Conservation (phyloP, 495 filamentous ascomycete species). For the Pseudevernia furfuracea region DNA sequence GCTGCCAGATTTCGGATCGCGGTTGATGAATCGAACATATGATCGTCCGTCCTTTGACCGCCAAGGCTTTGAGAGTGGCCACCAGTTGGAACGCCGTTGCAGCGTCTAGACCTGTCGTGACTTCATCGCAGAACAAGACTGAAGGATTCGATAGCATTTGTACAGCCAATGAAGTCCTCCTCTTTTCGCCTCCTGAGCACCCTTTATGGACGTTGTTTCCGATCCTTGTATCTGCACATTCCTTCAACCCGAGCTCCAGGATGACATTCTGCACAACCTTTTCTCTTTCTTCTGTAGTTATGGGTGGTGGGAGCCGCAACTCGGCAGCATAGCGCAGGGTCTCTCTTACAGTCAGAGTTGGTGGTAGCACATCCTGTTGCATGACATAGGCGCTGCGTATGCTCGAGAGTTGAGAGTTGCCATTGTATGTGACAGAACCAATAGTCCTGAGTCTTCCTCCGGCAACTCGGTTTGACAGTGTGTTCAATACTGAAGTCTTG, state of each 20-base stretch:
- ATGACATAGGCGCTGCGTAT: slow-evolving; percentile 64
- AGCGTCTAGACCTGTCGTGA: slow-evolving; percentile 67
- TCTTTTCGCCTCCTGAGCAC: slow-evolving; percentile 70
- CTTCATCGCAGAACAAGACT: slow-evolving; percentile 67
- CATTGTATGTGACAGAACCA: slow-evolving; percentile 53
- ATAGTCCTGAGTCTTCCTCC: slow-evolving; percentile 44
- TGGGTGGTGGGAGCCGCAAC: slow-evolving; percentile 55
- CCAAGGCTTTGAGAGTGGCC: slow-evolving; percentile 56
- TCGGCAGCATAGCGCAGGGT: slow-evolving; percentile 65
- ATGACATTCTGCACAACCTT: slow-evolving; percentile 65
- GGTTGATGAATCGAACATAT: slow-evolving; percentile 68
- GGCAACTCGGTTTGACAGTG: slow-evolving; percentile 57
- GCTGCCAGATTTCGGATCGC: slow-evolving; percentile 65
- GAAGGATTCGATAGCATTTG: slow-evolving; percentile 69
- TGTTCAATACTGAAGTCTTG: slow-evolving; percentile 65
- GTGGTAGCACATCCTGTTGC: slow-evolving; percentile 66
- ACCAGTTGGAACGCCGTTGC: slow-evolving; percentile 69
- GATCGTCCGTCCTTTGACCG: slow-evolving; percentile 59
- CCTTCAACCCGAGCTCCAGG: slow-evolving; percentile 62
- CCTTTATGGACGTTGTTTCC: slow-evolving; percentile 61
- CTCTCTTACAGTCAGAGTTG: slow-evolving; percentile 64
- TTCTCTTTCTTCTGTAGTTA: slow-evolving; percentile 48
- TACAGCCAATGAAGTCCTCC: slow-evolving; percentile 64
- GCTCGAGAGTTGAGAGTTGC: slow-evolving; percentile 39
- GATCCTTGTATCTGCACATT: slow-evolving; percentile 64